Conservation (phyloP, 306 rosid species). For the Cicer cuneatum region DNA sequence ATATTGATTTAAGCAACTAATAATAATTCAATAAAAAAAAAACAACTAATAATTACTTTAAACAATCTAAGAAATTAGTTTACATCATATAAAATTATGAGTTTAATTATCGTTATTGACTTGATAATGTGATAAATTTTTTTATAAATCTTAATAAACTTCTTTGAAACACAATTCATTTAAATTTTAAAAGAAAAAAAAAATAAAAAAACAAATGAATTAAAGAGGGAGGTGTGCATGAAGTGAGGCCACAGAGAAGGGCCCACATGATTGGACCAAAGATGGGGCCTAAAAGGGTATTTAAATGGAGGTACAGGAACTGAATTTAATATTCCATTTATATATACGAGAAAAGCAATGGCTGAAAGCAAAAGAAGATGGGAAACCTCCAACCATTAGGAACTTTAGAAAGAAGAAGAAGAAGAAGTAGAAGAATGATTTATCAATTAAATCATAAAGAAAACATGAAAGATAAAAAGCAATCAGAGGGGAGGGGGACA, state of each 20-base stretch:
- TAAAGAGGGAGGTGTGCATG: constrained; percentile 20
- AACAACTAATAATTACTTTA: background rate
- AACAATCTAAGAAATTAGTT: too few relatives aligned
- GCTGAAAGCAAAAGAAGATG: constrained; percentile 65
- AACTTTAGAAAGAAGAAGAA: constrained; percentile 8
- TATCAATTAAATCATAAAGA: constrained; percentile 38
- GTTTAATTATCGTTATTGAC: too few relatives aligned
- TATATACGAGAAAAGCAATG: constrained; percentile 63
- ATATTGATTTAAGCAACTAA: constrained; percentile 60
- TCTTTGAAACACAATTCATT: too few relatives aligned
- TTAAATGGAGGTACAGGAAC: constrained; percentile 43
- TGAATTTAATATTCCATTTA: constrained; percentile 62
- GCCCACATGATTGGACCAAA: constrained; percentile 68
- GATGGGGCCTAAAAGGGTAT: constrained; percentile 63
- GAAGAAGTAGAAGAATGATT: constrained; percentile 34
- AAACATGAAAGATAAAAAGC: constrained; percentile 40
- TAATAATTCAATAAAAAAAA: background rate
- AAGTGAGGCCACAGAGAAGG: constrained; percentile 55
- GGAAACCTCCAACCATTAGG: constrained; percentile 58
- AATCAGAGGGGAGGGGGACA: constrained; percentile 70
- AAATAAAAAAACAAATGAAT: background rate
- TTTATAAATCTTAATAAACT: too few relatives aligned
- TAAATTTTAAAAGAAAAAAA: too few relatives aligned
- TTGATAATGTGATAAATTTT: too few relatives aligned
- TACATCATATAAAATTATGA: too few relatives aligned